Conservation (phyloP, 2,329 filamentous ascomycete species). For the Trichoderma aggressivum region DNA sequence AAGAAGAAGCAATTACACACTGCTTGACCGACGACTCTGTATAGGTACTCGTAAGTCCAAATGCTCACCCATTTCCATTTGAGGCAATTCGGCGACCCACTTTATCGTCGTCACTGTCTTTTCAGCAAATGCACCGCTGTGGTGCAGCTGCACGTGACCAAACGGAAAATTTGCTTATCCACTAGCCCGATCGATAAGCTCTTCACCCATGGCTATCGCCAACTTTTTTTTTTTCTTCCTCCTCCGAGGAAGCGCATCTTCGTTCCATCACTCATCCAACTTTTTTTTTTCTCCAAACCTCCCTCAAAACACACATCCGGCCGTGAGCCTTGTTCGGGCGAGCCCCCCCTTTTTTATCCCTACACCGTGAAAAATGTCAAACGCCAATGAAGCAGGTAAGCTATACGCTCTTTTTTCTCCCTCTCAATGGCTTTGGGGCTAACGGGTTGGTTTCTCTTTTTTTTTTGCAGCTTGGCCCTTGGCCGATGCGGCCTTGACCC, state of each 20-base stretch:
- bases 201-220: background rate
- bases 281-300: conserved; percentile 20
- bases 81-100: background rate
- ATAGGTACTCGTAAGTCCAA: background rate
- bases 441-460: background rate
- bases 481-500: conserved; percentile 69
- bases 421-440: background rate
- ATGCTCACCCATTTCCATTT: background rate
- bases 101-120: background rate
- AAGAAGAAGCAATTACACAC: background rate
- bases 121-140: background rate
- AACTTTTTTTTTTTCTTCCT: background rate
- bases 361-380: conserved; percentile 1
- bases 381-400: conserved; percentile 18
- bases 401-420: too few relatives aligned
- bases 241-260: background rate
- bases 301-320: conserved; percentile 32
- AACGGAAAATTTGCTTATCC: background rate
- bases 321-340: conserved; percentile 54
- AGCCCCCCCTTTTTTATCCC: conserved; percentile 30
- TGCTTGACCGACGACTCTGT: background rate
- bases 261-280: conserved; percentile 12
- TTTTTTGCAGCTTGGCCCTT: conserved; percentile 59
- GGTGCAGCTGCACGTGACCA: background rate
- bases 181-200: background rate